These are phyloP conservation scores for Hypoxylon rickii DNA, from an alignment of 495 filamentous ascomycete genomes.

Conservation along the genomic window DNA sequence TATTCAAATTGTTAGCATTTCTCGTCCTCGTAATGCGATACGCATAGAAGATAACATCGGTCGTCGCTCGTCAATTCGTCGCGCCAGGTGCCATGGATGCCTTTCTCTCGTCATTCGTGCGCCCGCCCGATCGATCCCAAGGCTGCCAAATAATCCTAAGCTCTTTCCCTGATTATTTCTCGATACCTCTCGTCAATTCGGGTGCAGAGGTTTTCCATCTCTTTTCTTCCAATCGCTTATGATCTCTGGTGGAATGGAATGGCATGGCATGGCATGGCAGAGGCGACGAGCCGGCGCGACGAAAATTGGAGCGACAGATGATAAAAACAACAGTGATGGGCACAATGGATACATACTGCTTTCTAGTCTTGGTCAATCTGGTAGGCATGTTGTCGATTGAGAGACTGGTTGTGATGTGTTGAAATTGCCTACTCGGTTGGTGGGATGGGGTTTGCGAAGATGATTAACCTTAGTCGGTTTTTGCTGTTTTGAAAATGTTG, in stretches of 20 bases:
- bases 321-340: constrained; percentile 5
- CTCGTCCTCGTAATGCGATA: constrained; percentile 2
- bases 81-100: constrained; percentile 18
- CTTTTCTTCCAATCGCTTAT: too few relatives aligned
- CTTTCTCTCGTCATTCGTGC: constrained; percentile 2
- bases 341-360: constrained; percentile 65
- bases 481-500: constrained; percentile 20
- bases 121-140: neutral
- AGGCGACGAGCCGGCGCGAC: constrained; percentile 9
- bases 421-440: constrained; percentile 24
- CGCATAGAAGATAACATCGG: neutral
- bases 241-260: neutral
- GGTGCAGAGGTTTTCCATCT: too few relatives aligned
- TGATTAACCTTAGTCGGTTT: neutral
- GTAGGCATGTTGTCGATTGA: constrained; percentile 71
- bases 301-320: constrained; percentile 31
- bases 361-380: constrained; percentile 79
- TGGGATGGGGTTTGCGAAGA: constrained; percentile 24
- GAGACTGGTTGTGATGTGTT: constrained; percentile 29
- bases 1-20: constrained; percentile 45
- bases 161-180: too few relatives aligned
- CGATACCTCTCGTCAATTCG: too few relatives aligned
- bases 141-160: neutral
- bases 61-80: constrained; percentile 13
- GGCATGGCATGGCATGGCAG: constrained; percentile 10